Conservation (phyloP, 768 basidiomycete species). For the Leccinellum luteum region DNA sequence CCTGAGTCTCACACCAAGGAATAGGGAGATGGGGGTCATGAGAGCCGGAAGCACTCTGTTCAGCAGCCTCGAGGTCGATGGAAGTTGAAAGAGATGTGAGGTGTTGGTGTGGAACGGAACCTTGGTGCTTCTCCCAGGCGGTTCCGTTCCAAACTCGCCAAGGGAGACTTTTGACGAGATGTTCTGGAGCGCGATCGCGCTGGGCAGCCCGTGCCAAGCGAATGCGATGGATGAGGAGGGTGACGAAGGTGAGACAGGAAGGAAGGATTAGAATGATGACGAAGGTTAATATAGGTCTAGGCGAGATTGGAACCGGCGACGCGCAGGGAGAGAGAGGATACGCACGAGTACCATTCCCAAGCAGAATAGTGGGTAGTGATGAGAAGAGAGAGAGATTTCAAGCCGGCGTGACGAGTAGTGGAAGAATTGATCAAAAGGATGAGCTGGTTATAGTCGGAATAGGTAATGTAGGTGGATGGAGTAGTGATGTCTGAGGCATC, state of each 20-base stretch:
- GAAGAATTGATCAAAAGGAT: constrained; percentile 66
- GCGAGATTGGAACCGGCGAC: constrained; percentile 8
- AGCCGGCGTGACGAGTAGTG: constrained; percentile 76
- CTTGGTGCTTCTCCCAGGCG: constrained; percentile 76
- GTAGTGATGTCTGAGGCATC: constrained; percentile 85
- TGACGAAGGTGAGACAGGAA: constrained; percentile 83
- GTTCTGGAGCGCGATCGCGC: constrained; percentile 81
- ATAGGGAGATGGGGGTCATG: constrained; percentile 35
- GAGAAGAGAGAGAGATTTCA: constrained; percentile 70
- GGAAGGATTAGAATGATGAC: constrained; percentile 88
- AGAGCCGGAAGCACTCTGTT: constrained; percentile 22
- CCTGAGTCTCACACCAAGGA: constrained; percentile 77
- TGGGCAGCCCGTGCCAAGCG: constrained; percentile 79
- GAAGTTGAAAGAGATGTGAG: constrained; percentile 21
- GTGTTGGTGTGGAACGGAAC: constrained; percentile 25
- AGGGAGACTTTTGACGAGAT: constrained; percentile 72
- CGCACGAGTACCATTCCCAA: constrained; percentile 93
- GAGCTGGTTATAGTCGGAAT: constrained; percentile 73
- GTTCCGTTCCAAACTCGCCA: constrained; percentile 81
- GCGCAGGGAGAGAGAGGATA: constrained; percentile 2
- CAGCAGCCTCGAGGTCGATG: constrained; percentile 40
- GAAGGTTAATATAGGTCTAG: constrained; percentile 81
- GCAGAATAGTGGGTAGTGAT: constrained; percentile 78
- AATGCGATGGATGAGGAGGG: constrained; percentile 85
- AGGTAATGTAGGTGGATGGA: constrained; percentile 85